Conservation (phyloP, 306 rosid genomes). For the Fragaria iinumae region DNA sequence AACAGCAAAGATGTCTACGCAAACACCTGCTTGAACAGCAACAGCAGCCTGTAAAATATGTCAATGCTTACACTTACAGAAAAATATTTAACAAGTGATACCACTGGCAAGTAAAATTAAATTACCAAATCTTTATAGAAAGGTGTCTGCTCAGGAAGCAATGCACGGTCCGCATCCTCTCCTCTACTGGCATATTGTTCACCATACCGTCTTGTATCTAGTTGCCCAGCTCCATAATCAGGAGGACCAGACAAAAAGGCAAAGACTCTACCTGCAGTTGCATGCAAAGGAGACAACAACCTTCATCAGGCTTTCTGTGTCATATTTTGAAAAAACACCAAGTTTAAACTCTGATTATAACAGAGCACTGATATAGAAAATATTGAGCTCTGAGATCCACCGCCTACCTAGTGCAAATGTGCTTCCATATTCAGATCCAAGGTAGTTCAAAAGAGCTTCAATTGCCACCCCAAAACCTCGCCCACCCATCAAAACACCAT, state of each 20-base stretch:
- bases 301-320: constrained; percentile 21
- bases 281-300: constrained; percentile 33
- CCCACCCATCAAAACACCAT: constrained; percentile 88
- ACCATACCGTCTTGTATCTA: constrained; percentile 92
- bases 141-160: constrained; percentile 97
- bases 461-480: constrained; percentile 94
- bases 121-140: constrained; percentile 88
- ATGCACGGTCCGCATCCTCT: constrained; percentile 95
- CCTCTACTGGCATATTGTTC: constrained; percentile 98
- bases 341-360: background rate
- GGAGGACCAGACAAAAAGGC: constrained; percentile 94
- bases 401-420: constrained; percentile 87
- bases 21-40: constrained; percentile 98
- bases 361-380: background rate
- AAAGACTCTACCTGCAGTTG: constrained; percentile 84
- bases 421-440: constrained; percentile 96
- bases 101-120: constrained; percentile 19
- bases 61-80: constrained; percentile 36
- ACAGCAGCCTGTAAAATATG: constrained; percentile 79
- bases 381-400: constrained; percentile 24
- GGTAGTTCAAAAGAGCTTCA: constrained; percentile 87
- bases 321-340: background rate
- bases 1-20: constrained; percentile 94
- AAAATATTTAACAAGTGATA: constrained; percentile 17
- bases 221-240: constrained; percentile 92